Conservation (phyloP, 169 alveolate genomes). For the Cryptosporidium bovis region DNA sequence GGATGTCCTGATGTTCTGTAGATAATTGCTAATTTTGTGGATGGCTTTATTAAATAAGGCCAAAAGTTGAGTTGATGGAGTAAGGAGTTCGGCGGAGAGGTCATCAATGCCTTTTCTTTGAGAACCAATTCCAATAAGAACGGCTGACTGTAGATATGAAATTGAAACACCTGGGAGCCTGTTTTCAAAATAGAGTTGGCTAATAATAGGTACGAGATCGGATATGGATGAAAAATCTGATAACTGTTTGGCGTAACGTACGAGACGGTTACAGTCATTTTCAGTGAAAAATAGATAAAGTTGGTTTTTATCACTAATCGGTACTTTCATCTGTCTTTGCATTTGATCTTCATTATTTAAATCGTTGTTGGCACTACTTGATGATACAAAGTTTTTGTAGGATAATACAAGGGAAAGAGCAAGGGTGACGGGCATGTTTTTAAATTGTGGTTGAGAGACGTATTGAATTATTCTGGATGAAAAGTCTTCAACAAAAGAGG, state of each 20-base stretch:
- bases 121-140: slow-evolving; percentile 68
- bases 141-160: slow-evolving; percentile 56
- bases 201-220: slow-evolving; percentile 51
- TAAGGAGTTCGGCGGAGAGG: slow-evolving; percentile 24
- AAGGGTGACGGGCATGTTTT: slow-evolving; percentile 19
- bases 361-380: background rate
- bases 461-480: slow-evolving; percentile 61
- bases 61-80: slow-evolving; percentile 66
- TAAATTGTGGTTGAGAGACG: slow-evolving; percentile 57
- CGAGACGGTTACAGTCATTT: slow-evolving; percentile 68
- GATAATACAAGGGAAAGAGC: slow-evolving; percentile 58
- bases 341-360: background rate
- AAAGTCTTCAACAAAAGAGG: slow-evolving; percentile 47
- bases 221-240: slow-evolving; percentile 64
- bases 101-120: slow-evolving; percentile 69
- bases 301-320: slow-evolving; percentile 15
- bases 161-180: slow-evolving; percentile 41
- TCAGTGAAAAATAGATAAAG: slow-evolving; percentile 33
- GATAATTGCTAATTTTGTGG: slow-evolving; percentile 31
- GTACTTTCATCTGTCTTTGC: background rate
- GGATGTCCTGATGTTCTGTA: slow-evolving; percentile 5
- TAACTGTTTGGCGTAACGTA: slow-evolving; percentile 69
- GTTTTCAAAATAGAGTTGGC: slow-evolving; percentile 68
- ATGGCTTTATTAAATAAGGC: slow-evolving; percentile 65
- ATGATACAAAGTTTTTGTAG: background rate